phyloP scores from a whole-genome alignment of 169 alveolate genomes.

The Miamiensis avidus region DNA sequence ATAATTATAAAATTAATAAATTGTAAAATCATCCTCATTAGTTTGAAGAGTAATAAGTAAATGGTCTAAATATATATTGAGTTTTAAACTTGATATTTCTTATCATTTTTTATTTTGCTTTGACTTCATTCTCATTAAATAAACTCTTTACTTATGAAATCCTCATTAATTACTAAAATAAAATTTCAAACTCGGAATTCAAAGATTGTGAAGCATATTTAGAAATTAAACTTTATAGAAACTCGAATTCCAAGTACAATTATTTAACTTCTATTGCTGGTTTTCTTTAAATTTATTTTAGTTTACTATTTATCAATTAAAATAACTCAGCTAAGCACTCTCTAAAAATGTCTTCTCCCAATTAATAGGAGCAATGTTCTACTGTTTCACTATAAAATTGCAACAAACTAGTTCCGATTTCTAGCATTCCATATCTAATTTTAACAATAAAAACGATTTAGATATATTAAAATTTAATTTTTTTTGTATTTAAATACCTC shows the following conservation, averaged over 20 bases:
- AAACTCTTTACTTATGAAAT: too few relatives aligned
- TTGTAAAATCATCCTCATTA: background rate
- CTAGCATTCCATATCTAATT: background rate
- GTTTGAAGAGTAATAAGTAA: background rate
- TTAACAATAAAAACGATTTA: too few relatives aligned
- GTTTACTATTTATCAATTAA: background rate
- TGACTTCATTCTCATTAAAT: background rate
- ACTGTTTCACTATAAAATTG: too few relatives aligned
- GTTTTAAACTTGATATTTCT: background rate
- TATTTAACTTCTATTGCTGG: background rate
- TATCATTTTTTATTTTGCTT: too few relatives aligned
- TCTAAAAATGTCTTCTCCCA: background rate
- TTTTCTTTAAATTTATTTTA: too few relatives aligned
- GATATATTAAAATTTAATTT: too few relatives aligned
- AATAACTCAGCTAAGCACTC: background rate
- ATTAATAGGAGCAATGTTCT: background rate
- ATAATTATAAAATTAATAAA: too few relatives aligned
- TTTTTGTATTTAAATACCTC: background rate
- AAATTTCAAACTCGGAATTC: background rate
- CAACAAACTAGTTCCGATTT: background rate
- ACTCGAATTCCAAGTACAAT: background rate
- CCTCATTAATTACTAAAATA: background rate
- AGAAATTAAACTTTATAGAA: background rate
- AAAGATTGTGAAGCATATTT: background rate
- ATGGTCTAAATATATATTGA: background rate